Evolutionary conservation across 345 rosid species (phyloP), one percentile per base, ranked within the genome.

Genomic region (Brassica napus): DNA sequence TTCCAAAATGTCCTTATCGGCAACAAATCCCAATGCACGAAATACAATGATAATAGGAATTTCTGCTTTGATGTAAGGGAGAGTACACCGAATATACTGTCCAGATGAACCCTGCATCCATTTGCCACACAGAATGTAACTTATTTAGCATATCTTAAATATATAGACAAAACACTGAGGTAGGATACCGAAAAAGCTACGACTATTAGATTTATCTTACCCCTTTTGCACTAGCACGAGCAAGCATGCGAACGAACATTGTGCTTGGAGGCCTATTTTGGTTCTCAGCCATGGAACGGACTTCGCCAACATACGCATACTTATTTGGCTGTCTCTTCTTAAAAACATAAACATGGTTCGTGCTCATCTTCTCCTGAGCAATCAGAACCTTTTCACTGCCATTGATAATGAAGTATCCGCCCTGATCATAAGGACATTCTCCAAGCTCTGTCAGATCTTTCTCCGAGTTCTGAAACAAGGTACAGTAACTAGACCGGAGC

Each of bases 351-450:
- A 95, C 97, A 74, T 93, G 99, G 79, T 95, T 95, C 34, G 99
- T 95, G 85, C 99, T 95, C 98, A 95, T 95, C 90, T 95, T 95
- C 88, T 95, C 99, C 73, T 95, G 98, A 39, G 99, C 98, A 81
- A 95, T 95, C 24, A 95, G 84, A 85, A 95, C 99, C 83, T 95
- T 95, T 74, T 95, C 99, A 91, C 99, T 95, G 55, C 98, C 98
- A 87, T 95, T 95, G 18, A 95, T 93, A 39, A 95, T 95, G 69
- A 95, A 95, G 79, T 95, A 95, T 31, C 98, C 99, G 8, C 99
- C 99, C 84, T 95, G 99, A 82, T 95, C 99, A 79, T 88, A 95
- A 34, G 99, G 98, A 78, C 99, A 95, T 84, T 95, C 99, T 71
- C 99, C 99, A 74, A 93, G 94, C 85, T 95, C 99, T 4, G 98